phyloP scores from a whole-genome alignment of 257 asterid genomes.

The Plantago ovata region DNA sequence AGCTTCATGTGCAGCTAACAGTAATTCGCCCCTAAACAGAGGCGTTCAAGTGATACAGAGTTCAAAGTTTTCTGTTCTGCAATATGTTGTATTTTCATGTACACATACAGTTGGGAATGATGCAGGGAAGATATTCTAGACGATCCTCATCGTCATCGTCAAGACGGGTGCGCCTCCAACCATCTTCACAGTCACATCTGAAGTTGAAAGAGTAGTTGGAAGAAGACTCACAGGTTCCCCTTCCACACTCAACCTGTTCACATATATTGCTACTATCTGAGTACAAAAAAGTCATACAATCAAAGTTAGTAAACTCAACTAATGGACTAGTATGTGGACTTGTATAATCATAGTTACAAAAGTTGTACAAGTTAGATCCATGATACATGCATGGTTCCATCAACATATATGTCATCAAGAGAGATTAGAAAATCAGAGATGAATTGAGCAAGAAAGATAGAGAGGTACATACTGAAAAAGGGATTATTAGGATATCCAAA shows the following conservation, averaged over 20 bases:
- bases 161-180: slow-evolving; percentile 65
- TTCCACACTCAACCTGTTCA: slow-evolving; percentile 69
- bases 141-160: slow-evolving; percentile 28
- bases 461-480: slow-evolving; percentile 20
- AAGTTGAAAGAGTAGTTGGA: slow-evolving; percentile 39
- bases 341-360: not conserved
- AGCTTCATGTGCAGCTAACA: not conserved
- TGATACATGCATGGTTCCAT: no score
- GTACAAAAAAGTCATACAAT: not conserved
- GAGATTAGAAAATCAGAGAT: no score
- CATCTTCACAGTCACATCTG: slow-evolving; percentile 55
- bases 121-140: slow-evolving; percentile 61
- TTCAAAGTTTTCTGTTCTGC: no score
- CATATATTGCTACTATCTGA: slow-evolving; percentile 50
- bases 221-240: slow-evolving; percentile 51
- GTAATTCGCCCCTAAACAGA: no score
- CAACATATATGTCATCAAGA: no score
- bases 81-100: not conserved
- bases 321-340: not conserved
- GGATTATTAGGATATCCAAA: slow-evolving; percentile 32
- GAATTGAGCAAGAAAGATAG: no score
- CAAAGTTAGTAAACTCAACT: not conserved
- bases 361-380: not conserved
- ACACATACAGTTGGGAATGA: slow-evolving; percentile 55
- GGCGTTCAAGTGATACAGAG: not conserved